Conservation (phyloP, 306 rosid species). For the Calophaca sinica region DNA sequence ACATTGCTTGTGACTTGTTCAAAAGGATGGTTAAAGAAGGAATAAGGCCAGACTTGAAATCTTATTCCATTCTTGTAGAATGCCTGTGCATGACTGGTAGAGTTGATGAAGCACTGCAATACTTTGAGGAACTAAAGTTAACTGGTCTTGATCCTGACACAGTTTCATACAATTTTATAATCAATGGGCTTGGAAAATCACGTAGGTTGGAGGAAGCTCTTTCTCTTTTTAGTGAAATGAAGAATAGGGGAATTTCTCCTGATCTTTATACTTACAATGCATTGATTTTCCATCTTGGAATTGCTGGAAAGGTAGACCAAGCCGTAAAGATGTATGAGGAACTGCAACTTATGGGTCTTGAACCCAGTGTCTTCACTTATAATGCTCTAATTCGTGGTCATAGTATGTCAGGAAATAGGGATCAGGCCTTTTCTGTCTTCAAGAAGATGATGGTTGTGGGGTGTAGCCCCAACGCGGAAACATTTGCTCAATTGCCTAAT, state of each 20-base stretch:
- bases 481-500: slow-evolving; percentile 90
- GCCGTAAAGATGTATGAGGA: slow-evolving; percentile 82
- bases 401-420: slow-evolving; percentile 69
- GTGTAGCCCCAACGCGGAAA: slow-evolving; percentile 78
- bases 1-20: slow-evolving; percentile 70
- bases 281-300: slow-evolving; percentile 78
- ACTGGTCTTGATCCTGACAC: slow-evolving; percentile 82
- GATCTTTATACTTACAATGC: slow-evolving; percentile 90
- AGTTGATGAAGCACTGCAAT: slow-evolving; percentile 77
- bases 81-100: slow-evolving; percentile 71
- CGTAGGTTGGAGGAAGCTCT: slow-evolving; percentile 76
- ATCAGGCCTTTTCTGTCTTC: slow-evolving; percentile 78
- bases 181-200: slow-evolving; percentile 84
- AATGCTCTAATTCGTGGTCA: slow-evolving; percentile 95
- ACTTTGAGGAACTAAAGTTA: slow-evolving; percentile 81
- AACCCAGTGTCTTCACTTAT: slow-evolving; percentile 91
- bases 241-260: slow-evolving; percentile 67
- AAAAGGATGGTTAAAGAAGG: slow-evolving; percentile 84
- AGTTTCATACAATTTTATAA: slow-evolving; percentile 75
- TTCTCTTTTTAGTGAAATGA: slow-evolving; percentile 78
- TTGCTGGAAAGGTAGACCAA: slow-evolving; percentile 81
- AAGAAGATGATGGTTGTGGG: slow-evolving; percentile 92
- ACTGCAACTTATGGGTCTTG: slow-evolving; percentile 72
- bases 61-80: slow-evolving; percentile 87
- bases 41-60: slow-evolving; percentile 87